Conservation (phyloP, 2,329 filamentous ascomycete genomes). For the Falciphora oryzae region DNA sequence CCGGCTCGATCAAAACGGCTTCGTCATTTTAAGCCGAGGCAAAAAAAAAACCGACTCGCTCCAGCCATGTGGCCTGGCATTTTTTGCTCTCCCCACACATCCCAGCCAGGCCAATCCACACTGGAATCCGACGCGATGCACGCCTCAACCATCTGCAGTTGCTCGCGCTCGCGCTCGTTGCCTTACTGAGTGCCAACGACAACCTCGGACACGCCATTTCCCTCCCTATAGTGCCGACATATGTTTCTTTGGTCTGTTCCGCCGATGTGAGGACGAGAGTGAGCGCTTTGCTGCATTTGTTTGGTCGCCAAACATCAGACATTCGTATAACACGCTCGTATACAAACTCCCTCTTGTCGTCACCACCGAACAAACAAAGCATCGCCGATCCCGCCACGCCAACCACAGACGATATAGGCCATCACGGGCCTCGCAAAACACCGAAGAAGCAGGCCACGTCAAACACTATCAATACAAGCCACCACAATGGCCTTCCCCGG, state of each 20-base stretch:
- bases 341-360: not conserved
- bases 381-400: not conserved
- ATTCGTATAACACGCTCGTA: too few relatives aligned
- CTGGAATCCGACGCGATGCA: not conserved
- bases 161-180: not conserved
- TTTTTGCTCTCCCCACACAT: not conserved
- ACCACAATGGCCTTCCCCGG: conserved; percentile 36
- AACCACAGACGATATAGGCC: not conserved
- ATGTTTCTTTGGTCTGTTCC: not conserved
- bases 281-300: not conserved
- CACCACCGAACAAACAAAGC: not conserved
- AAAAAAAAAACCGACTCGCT: not conserved
- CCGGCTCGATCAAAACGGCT: not conserved
- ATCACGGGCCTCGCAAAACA: too few relatives aligned
- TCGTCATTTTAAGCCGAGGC: not conserved
- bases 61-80: not conserved
- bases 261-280: not conserved
- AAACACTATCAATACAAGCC: not conserved
- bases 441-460: too few relatives aligned
- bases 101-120: not conserved
- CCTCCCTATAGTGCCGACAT: not conserved
- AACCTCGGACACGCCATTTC: not conserved
- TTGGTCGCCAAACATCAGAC: not conserved
- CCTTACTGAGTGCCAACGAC: not conserved
- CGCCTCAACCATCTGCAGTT: not conserved